Base-by-base conservation (phyloP, 768 basidiomycete species). In the Artomyces pyxidatus region DNA sequence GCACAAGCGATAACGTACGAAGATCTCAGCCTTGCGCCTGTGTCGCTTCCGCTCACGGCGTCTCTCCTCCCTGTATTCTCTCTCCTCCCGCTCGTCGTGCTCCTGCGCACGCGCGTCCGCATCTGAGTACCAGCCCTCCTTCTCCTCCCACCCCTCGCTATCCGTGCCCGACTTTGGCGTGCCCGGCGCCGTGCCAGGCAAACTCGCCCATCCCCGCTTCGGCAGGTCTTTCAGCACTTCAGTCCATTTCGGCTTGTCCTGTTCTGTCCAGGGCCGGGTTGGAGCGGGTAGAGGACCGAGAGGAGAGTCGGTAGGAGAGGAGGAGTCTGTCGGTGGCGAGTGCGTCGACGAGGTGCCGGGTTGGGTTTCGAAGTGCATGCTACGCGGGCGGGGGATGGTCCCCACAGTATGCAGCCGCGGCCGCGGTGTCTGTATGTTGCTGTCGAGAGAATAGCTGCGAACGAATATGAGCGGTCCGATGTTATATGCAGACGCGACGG, bases 11-110 rank as follows among this genome's bases (percentile, higher is more conserved):
- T 45, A 23, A 68, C 81, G 58, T 59, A 88, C 88, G 62, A 78
- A 90, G 49, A 89, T 75, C 64, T 89, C 82, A 4, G 83, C 80
- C 64, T 82, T 82, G 69, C 76, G 81, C 60, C 83, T 71, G 62
- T 82, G 81, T 47, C 70, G 64, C 59, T 69, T 73, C 50, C 53
- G 58, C 51, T 65, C 59, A 48, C 51, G 63, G 62, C 71, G 71
- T 60, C 69, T 68, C 55, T 63, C 67, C 45, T 65, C 65, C 52
- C 60, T 65, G 60, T 71, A 74, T 46, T 63, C 59, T 16, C 59
- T 61, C 48, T 56, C 58, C 8, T 50, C 58, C 17, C 61, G 59
- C 43, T 50, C 49, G 22, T 44, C 47, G 10, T 55, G 52, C 6
- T 17, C 35, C 12, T 49, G 55, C n/a, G 53, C 51, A 42, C 65